Evolutionary conservation across 2,329 filamentous ascomycete species (phyloP).

Genomic region (Aspergillus tanneri): DNA sequence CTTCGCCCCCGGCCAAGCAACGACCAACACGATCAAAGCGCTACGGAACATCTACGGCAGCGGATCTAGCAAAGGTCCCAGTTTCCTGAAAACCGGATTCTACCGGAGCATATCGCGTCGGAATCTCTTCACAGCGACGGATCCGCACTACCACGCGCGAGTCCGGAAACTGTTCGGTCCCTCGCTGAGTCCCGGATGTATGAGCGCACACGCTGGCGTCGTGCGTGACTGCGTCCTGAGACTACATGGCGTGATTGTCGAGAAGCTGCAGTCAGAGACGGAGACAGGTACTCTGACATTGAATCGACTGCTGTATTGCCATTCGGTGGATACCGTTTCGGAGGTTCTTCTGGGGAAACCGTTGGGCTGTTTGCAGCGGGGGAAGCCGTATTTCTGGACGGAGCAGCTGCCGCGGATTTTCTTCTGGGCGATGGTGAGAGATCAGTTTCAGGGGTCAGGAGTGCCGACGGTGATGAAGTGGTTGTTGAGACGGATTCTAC

Average conservation of each 20-base stretch:
- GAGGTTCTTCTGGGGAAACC: conserved; percentile 27
- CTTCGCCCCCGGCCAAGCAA: conserved; percentile 26
- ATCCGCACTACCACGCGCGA: conserved; percentile 24
- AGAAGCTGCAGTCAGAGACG: conserved; percentile 9
- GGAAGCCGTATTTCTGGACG: conserved; percentile 28
- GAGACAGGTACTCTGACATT: conserved; percentile 13
- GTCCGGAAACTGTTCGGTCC: conserved; percentile 27
- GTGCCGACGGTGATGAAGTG: conserved; percentile 28
- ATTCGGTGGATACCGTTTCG: conserved; percentile 27
- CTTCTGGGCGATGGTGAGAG: conserved; percentile 28
- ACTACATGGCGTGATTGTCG: conserved; percentile 19
- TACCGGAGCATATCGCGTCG: conserved; percentile 26
- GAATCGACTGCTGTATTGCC: conserved; percentile 26
- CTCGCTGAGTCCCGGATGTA: conserved; percentile 23
- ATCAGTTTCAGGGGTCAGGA: conserved; percentile 28
- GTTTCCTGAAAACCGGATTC: conserved; percentile 26
- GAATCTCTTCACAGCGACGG: conserved; percentile 27
- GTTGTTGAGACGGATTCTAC: conserved; percentile 26
- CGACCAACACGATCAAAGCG: conserved; percentile 26
- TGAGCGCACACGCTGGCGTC: conserved; percentile 23
- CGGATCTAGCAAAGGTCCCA: conserved; percentile 18
- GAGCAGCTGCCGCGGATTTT: conserved; percentile 28
- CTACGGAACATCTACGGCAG: conserved; percentile 26
- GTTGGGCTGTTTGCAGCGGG: conserved; percentile 24
- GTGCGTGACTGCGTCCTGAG: conserved; percentile 23